Percentiles rank a stretch among this genome's conserved stretches.
Evolutionary conservation across 2,329 filamentous ascomycete genomes (phyloP).

Genomic region (Sclerotinia borealis): DNA sequence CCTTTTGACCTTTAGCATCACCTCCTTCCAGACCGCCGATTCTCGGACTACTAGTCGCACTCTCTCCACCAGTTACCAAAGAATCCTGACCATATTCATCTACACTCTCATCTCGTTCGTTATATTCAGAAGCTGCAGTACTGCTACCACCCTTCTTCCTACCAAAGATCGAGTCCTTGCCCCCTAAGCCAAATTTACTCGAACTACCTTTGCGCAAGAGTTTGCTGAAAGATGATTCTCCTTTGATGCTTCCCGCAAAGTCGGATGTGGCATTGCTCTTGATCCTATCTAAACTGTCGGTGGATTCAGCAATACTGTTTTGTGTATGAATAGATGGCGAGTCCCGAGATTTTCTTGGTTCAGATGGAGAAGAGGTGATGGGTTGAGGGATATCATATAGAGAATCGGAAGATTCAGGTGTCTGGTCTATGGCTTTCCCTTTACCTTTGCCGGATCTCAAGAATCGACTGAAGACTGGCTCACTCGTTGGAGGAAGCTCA

Average conservation of each 20-base stretch:
- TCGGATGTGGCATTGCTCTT: constrained; percentile 54
- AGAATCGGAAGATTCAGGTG: constrained; percentile 31
- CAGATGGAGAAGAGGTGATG: constrained; percentile 42
- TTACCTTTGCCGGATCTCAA: constrained; percentile 36
- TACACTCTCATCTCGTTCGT: constrained; percentile 50
- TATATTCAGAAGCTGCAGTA: constrained; percentile 47
- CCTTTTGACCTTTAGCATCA: constrained; percentile 36
- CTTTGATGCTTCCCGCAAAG: constrained; percentile 39
- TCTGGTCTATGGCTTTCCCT: constrained; percentile 36
- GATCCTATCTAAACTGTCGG: constrained; percentile 43
- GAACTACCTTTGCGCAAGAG: constrained; percentile 61
- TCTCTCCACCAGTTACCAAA: neutral
- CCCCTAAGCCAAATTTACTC: constrained; percentile 54
- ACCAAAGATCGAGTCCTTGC: constrained; percentile 48
- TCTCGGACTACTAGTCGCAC: constrained; percentile 45
- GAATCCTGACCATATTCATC: constrained; percentile 50
- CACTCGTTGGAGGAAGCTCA: constrained; percentile 44
- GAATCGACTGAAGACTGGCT: constrained; percentile 55
- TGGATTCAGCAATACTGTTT: constrained; percentile 48
- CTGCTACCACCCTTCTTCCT: constrained; percentile 53
- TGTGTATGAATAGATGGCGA: constrained; percentile 52
- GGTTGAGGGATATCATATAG: constrained; percentile 18
- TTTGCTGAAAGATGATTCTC: constrained; percentile 47
- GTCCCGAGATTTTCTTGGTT: constrained; percentile 51
- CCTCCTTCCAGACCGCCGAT: constrained; percentile 45